A percentile compares a stretch with the other conserved stretches of the same genome.
These are phyloP conservation scores for Zoysia japonica DNA, from an alignment of 176 grass and related monocot genomes.

Conservation along the genomic window DNA sequence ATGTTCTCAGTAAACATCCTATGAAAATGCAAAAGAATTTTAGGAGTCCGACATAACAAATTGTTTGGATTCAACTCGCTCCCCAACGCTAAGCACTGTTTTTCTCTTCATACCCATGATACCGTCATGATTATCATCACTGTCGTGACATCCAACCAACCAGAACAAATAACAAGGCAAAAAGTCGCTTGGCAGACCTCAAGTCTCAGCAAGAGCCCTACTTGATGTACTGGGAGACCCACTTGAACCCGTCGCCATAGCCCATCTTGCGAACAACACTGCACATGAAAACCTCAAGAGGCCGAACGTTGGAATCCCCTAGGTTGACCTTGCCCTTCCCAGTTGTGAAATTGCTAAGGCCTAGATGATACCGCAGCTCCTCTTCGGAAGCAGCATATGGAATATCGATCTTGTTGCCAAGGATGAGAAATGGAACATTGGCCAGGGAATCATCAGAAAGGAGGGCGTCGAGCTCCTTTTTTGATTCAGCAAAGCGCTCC, in stretches of 20 bases:
- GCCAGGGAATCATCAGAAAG: slow-evolving; percentile 71
- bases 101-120: slow-evolving; percentile 47
- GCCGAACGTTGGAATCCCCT: slow-evolving; percentile 62
- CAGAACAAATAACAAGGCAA: slow-evolving; percentile 45
- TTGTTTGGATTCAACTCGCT: slow-evolving; percentile 40
- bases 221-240: slow-evolving; percentile 82
- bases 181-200: slow-evolving; percentile 38
- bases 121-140: slow-evolving; percentile 40
- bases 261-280: slow-evolving; percentile 84
- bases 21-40: slow-evolving; percentile 54
- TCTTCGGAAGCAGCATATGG: slow-evolving; percentile 77
- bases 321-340: slow-evolving; percentile 82
- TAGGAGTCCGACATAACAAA: slow-evolving; percentile 51
- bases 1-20: slow-evolving; percentile 46
- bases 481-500: slow-evolving; percentile 72
- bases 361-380: slow-evolving; percentile 71
- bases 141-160: slow-evolving; percentile 37
- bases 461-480: slow-evolving; percentile 73
- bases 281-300: slow-evolving; percentile 84
- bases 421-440: slow-evolving; percentile 71
- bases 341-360: slow-evolving; percentile 75
- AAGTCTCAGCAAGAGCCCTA: slow-evolving; percentile 34
- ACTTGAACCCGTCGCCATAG: slow-evolving; percentile 77
- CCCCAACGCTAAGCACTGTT: slow-evolving; percentile 39
- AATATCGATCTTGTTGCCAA: slow-evolving; percentile 82